Conservation (phyloP, 73 alveolate species). For the Paramecium biaurelia region DNA sequence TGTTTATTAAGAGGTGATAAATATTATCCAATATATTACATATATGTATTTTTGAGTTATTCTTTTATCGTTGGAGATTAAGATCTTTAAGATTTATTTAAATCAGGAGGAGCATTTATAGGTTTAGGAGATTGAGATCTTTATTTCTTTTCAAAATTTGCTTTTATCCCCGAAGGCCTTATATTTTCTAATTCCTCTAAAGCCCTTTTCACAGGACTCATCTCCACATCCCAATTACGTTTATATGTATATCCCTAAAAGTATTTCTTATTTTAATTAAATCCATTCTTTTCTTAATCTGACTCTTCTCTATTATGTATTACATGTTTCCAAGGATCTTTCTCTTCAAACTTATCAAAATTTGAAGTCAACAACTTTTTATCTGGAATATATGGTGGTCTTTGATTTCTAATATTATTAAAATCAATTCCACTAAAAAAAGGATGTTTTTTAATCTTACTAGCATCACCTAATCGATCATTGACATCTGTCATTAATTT, state of each 20-base stretch:
- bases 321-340: constrained; percentile 78
- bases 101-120: neutral
- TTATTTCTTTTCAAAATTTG: constrained; percentile 29
- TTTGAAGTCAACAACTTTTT: constrained; percentile 68
- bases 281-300: constrained; percentile 49
- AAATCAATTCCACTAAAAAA: constrained; percentile 83
- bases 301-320: constrained; percentile 49
- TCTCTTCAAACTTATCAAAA: constrained; percentile 82
- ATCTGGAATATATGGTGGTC: constrained; percentile 82
- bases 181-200: constrained; percentile 61
- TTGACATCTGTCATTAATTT: constrained; percentile 86
- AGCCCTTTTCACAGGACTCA: constrained; percentile 53
- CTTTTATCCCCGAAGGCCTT: constrained; percentile 13
- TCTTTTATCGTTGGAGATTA: constrained; percentile 40
- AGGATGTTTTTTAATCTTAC: constrained; percentile 81
- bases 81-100: neutral
- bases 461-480: constrained; percentile 80
- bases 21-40: constrained; percentile 8
- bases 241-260: constrained; percentile 81
- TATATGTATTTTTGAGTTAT: neutral
- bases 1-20: constrained; percentile 25
- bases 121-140: constrained; percentile 22
- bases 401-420: constrained; percentile 63
- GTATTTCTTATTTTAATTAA: constrained; percentile 19
- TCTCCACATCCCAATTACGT: constrained; percentile 75